Conservation (phyloP, 108 stramenopile genomes). For the Fragilariopsis cylindrus region DNA sequence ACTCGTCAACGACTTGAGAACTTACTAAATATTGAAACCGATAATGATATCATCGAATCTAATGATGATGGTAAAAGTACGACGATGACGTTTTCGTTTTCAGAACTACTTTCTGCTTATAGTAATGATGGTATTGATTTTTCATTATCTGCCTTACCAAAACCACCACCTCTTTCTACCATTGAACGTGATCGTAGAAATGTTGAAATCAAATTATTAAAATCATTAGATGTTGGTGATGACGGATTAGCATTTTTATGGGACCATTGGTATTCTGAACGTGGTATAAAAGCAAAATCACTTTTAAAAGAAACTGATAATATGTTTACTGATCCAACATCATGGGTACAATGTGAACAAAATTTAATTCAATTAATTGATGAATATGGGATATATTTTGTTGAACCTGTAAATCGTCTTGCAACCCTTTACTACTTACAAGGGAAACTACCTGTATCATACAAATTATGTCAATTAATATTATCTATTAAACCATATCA, state of each 20-base stretch:
- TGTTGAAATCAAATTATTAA: slow-evolving; percentile 45
- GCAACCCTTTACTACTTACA: slow-evolving; percentile 68
- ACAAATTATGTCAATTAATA: slow-evolving; percentile 58
- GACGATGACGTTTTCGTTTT: background rate
- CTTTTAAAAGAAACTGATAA: slow-evolving; percentile 28
- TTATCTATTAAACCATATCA: slow-evolving; percentile 78
- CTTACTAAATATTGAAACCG: slow-evolving; percentile 8
- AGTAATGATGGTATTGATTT: slow-evolving; percentile 1
- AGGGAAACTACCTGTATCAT: slow-evolving; percentile 57
- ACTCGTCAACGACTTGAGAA: slow-evolving; percentile 34
- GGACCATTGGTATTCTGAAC: slow-evolving; percentile 59
- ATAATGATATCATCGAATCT: background rate
- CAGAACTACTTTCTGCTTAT: background rate
- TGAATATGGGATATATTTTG: slow-evolving; percentile 63
- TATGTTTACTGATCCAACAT: slow-evolving; percentile 30
- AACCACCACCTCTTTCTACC: slow-evolving; percentile 53
- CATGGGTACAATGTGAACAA: slow-evolving; percentile 57
- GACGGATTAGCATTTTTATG: slow-evolving; percentile 39
- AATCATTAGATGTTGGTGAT: slow-evolving; percentile 29
- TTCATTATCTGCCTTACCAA: slow-evolving; percentile 22
- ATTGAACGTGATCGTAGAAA: slow-evolving; percentile 40
- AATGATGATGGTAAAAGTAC: background rate
- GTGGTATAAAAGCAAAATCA: slow-evolving; percentile 37
- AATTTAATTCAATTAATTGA: slow-evolving; percentile 48
- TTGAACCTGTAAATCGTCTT: slow-evolving; percentile 75